Conservation (phyloP, 1,284 basidiomycete species). For the Irpex sp. region DNA sequence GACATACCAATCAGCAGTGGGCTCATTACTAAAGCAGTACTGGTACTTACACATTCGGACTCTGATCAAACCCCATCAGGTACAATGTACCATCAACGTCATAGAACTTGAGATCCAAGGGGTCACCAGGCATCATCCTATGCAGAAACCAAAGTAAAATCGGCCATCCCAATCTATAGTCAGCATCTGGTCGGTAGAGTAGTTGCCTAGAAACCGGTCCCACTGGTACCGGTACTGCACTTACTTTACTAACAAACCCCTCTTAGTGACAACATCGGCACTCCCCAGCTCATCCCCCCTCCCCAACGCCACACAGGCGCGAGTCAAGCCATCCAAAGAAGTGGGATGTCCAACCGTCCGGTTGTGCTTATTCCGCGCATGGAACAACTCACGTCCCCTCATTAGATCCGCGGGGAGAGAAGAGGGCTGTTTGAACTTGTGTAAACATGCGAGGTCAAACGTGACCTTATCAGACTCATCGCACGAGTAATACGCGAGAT, state of each 20-base stretch:
- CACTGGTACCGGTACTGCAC: too few relatives aligned
- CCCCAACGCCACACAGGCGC: background rate
- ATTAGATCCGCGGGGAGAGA: background rate
- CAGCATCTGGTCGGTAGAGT: too few relatives aligned
- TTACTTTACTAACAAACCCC: conserved; percentile 5
- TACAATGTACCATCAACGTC: background rate
- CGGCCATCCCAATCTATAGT: background rate
- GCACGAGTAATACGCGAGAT: background rate
- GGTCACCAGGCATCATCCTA: background rate
- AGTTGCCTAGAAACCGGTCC: too few relatives aligned
- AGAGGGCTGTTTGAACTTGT: background rate
- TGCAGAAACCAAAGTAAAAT: background rate
- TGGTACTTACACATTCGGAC: background rate
- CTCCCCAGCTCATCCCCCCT: background rate
- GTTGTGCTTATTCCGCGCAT: background rate
- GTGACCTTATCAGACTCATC: background rate
- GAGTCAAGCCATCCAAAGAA: background rate
- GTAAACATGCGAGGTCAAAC: background rate
- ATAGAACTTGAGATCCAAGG: background rate
- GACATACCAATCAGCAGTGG: too few relatives aligned
- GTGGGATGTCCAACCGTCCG: conserved; percentile 1
- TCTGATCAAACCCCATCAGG: background rate
- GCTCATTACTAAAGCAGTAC: too few relatives aligned
- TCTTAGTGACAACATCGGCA: conserved; percentile 6
- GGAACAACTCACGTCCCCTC: background rate